Percentiles rank a stretch among this genome's conserved stretches.
Conservation (phyloP, 169 alveolate genomes). For the Eimeria sp. region DNA sequence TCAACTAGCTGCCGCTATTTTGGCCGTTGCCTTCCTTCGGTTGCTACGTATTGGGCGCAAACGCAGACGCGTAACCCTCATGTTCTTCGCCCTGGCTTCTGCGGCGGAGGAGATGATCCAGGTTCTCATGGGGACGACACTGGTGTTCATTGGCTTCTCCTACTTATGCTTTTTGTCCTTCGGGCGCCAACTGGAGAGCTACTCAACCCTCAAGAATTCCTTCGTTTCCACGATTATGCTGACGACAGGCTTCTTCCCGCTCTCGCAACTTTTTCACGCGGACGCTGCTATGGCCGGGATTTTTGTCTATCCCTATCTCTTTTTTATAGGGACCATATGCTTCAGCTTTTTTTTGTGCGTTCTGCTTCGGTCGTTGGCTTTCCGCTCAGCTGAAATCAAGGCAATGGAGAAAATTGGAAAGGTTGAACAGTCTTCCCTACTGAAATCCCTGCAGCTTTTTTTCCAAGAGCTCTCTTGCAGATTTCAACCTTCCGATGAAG, state of each 20-base stretch:
- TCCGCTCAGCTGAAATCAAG: constrained; percentile 66
- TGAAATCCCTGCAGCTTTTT: constrained; percentile 6
- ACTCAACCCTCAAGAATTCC: constrained; percentile 45
- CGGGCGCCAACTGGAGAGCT: constrained; percentile 36
- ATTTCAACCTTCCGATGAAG: constrained; percentile 21
- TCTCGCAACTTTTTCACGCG: constrained; percentile 53
- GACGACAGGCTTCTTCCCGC: constrained; percentile 59
- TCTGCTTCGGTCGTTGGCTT: constrained; percentile 64
- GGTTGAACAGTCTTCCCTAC: constrained; percentile 10
- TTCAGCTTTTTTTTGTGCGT: constrained; percentile 59
- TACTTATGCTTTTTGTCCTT: constrained; percentile 62
- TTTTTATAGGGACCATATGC: constrained; percentile 47
- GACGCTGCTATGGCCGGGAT: constrained; percentile 46
- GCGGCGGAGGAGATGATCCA: constrained; percentile 59
- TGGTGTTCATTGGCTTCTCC: constrained; percentile 47
- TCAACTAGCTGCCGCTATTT: constrained; percentile 46
- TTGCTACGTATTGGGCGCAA: constrained; percentile 53
- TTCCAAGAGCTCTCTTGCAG: constrained; percentile 41
- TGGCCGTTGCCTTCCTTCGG: constrained; percentile 51
- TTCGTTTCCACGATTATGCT: constrained; percentile 48
- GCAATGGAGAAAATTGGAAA: constrained; percentile 34
- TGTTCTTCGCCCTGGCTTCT: constrained; percentile 66
- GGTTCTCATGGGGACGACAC: neutral
- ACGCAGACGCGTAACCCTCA: constrained; percentile 51
- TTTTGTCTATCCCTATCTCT: constrained; percentile 43